Evolutionary conservation across 1,139 yeast species (phyloP).

Genomic region (Protomyces gravidus): DNA sequence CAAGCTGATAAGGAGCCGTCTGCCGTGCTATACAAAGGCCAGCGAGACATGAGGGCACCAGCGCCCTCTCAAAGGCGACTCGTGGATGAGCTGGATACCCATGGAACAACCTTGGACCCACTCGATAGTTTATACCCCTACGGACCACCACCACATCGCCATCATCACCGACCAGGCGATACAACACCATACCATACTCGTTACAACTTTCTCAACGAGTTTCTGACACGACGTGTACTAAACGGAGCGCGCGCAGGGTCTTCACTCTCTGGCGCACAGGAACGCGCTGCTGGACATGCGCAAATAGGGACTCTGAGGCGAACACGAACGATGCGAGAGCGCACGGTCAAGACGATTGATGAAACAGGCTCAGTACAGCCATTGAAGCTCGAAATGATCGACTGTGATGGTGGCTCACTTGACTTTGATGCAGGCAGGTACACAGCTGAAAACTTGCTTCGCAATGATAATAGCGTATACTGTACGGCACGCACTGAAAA

Average conservation of each 20-base stretch:
- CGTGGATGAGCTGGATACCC: neutral
- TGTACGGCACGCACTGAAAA: conserved; percentile 26
- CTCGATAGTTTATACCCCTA: neutral
- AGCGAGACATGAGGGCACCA: neutral
- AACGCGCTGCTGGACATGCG: neutral
- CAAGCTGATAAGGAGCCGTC: too few species aligned
- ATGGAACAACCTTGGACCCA: neutral
- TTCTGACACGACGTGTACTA: neutral
- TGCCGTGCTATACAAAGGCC: too few species aligned
- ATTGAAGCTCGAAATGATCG: conserved; percentile 13
- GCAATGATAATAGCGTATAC: conserved; percentile 18
- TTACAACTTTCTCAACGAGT: neutral
- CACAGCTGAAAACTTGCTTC: conserved; percentile 20
- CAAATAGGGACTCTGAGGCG: neutral
- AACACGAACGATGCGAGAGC: neutral
- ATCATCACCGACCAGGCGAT: neutral
- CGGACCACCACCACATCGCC: neutral
- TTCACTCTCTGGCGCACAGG: neutral
- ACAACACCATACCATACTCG: neutral
- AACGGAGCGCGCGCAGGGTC: neutral
- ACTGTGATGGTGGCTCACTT: conserved; percentile 26
- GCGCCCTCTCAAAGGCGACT: neutral
- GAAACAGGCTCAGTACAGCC: conserved; percentile 7
- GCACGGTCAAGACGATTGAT: neutral
- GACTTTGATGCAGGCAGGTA: conserved; percentile 24